phyloP scores from a whole-genome alignment of 2,329 filamentous ascomycete genomes.

The Aspergillus ibericus region DNA sequence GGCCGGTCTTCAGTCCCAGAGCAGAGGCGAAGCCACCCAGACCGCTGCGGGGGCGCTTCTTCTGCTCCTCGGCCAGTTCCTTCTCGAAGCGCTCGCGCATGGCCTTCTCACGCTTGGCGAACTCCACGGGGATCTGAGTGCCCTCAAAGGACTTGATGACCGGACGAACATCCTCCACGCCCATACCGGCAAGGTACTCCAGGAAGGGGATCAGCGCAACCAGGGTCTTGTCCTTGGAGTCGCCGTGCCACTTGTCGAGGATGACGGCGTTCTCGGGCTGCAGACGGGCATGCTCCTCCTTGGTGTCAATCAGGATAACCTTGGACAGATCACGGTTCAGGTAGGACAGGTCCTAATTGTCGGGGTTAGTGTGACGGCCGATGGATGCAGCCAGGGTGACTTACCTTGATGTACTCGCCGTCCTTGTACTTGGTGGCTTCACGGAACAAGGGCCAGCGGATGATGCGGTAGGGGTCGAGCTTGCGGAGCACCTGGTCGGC shows the following conservation, averaged over 20 bases:
- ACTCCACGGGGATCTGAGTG: constrained; percentile 85
- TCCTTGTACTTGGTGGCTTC: constrained; percentile 98
- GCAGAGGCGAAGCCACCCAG: constrained; percentile 69
- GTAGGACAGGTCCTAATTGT: constrained; percentile 81
- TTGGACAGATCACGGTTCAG: constrained; percentile 95
- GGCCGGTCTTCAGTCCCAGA: constrained; percentile 73
- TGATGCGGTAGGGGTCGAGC: constrained; percentile 90
- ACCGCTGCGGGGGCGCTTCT: constrained; percentile 60
- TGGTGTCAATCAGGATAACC: constrained; percentile 90
- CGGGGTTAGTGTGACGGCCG: constrained; percentile 14
- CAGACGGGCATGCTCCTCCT: constrained; percentile 74
- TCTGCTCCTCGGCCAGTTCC: constrained; percentile 68
- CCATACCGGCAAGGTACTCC: constrained; percentile 95
- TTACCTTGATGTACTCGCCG: constrained; percentile 92
- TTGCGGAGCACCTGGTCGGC: constrained; percentile 89
- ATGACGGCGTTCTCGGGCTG: constrained; percentile 98
- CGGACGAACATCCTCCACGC: constrained; percentile 80
- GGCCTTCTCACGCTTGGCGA: constrained; percentile 81
- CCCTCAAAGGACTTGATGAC: constrained; percentile 86
- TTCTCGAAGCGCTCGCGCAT: constrained; percentile 83
- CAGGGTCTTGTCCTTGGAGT: constrained; percentile 79
- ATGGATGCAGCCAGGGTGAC: constrained; percentile 12
- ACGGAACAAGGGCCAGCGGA: constrained; percentile 90
- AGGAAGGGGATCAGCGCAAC: constrained; percentile 92
- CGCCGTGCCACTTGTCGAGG: constrained; percentile 84